These are phyloP conservation scores for Zymoseptoria crescenta DNA, from an alignment of 2,329 filamentous ascomycete genomes.

Conservation along the genomic window DNA sequence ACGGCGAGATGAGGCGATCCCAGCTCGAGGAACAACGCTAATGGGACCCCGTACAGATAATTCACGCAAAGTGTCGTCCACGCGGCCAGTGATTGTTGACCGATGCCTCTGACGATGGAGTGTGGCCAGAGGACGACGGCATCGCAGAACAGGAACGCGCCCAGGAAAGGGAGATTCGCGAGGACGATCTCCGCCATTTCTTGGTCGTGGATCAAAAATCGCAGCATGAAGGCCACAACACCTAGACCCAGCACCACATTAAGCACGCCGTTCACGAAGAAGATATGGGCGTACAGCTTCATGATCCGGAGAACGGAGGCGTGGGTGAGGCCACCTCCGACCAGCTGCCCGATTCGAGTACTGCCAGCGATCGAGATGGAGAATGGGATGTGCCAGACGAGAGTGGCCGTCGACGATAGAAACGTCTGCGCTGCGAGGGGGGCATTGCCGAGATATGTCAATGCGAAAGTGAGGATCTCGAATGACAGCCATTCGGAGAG, in stretches of 20 bases:
- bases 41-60: conserved; percentile 32
- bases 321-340: conserved; percentile 30
- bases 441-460: conserved; percentile 17
- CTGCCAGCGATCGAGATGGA: conserved; percentile 33
- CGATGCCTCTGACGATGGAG: conserved; percentile 31
- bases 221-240: conserved; percentile 26
- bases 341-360: conserved; percentile 34
- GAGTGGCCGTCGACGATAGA: conserved; percentile 20
- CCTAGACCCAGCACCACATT: conserved; percentile 29
- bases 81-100: conserved; percentile 33
- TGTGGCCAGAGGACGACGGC: conserved; percentile 32
- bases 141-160: conserved; percentile 28
- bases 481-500: conserved; percentile 24
- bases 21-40: conserved; percentile 31
- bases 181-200: conserved; percentile 30
- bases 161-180: conserved; percentile 30
- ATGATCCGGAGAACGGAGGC: conserved; percentile 29
- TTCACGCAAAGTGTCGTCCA: conserved; percentile 33
- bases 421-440: conserved; percentile 20
- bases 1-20: conserved; percentile 29
- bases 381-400: conserved; percentile 37
- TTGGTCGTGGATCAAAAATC: conserved; percentile 30
- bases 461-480: conserved; percentile 30
- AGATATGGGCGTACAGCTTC: conserved; percentile 23
- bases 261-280: conserved; percentile 30